Percentiles rank a stretch among this genome's conserved stretches.
Conservation (phyloP, 495 filamentous ascomycete species). For the Tuber borchii region DNA sequence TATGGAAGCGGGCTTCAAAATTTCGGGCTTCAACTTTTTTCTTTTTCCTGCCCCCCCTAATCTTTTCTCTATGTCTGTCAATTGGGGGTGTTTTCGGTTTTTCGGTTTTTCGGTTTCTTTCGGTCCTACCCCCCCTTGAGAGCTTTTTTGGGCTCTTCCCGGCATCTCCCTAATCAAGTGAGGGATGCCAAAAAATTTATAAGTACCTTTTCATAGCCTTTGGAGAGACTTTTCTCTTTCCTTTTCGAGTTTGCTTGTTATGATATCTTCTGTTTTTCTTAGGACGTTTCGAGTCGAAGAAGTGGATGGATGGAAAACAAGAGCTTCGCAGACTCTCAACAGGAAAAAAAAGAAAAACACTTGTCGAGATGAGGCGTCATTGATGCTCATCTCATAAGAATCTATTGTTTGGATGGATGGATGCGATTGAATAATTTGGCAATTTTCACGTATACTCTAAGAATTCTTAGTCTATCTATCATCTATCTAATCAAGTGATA, state of each 20-base stretch:
- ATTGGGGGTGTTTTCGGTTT: not conserved
- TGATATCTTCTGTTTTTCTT: not conserved
- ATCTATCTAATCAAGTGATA: not conserved
- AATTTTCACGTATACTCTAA: not conserved
- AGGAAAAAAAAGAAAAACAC: not conserved
- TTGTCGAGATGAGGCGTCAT: not conserved
- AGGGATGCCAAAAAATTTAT: not conserved
- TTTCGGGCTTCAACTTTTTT: not conserved
- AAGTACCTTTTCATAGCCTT: not conserved
- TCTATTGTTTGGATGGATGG: conserved; percentile 1
- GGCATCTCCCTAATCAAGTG: not conserved
- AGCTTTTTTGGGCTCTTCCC: not conserved
- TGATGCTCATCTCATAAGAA: not conserved
- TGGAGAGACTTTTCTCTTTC: not conserved
- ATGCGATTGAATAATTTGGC: not conserved
- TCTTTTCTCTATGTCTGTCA: not conserved
- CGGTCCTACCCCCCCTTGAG: not conserved
- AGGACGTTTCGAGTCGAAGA: not conserved
- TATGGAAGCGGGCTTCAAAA: not conserved
- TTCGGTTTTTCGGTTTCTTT: not conserved
- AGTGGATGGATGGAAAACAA: not conserved
- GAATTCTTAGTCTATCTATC: not conserved
- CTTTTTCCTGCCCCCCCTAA: not conserved
- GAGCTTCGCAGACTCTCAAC: not conserved
- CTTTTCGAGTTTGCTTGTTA: not conserved